Percentiles rank a stretch among this genome's conserved stretches.
Conservation (phyloP, 1,284 basidiomycete genomes). For the Hymenochaete sp. region DNA sequence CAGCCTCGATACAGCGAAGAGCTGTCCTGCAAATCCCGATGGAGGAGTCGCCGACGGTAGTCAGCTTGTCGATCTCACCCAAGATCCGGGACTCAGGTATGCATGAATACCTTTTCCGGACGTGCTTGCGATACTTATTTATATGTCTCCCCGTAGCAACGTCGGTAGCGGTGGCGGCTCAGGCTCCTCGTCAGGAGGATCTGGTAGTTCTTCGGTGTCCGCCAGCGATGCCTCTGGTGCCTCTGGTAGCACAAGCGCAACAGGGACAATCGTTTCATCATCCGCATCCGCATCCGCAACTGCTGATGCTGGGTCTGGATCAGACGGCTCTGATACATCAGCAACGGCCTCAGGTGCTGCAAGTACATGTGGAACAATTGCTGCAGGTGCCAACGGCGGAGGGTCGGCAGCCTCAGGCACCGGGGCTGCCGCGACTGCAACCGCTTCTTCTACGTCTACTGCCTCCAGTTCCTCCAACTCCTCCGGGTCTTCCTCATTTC, state of each 20-base stretch:
- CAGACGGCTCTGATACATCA: conserved; percentile 31
- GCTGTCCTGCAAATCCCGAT: conserved; percentile 40
- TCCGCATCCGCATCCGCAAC: neutral
- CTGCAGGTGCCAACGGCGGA: neutral
- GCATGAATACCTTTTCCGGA: neutral
- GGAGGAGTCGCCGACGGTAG: conserved; percentile 26
- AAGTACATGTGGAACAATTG: neutral
- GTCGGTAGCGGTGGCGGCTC: neutral
- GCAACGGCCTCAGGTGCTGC: conserved; percentile 31
- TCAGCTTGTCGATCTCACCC: conserved; percentile 21
- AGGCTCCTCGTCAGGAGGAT: conserved; percentile 9
- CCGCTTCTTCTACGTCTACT: neutral
- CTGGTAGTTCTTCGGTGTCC: conserved; percentile 10
- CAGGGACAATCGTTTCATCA: neutral
- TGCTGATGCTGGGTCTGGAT: neutral
- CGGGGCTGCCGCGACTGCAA: neutral
- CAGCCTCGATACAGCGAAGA: conserved; percentile 35
- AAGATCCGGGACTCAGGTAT: conserved; percentile 20
- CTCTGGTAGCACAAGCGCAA: neutral
- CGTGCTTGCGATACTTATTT: neutral
- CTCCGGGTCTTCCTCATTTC: conserved; percentile 15
- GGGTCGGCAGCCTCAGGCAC: neutral
- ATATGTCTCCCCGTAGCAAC: neutral
- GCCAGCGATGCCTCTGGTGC: neutral
- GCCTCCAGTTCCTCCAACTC: conserved; percentile 2